Percentiles rank a stretch among this genome's conserved stretches.
Evolutionary conservation across 73 alveolate genomes (phyloP).

Genomic region (Uronychia setigera): DNA sequence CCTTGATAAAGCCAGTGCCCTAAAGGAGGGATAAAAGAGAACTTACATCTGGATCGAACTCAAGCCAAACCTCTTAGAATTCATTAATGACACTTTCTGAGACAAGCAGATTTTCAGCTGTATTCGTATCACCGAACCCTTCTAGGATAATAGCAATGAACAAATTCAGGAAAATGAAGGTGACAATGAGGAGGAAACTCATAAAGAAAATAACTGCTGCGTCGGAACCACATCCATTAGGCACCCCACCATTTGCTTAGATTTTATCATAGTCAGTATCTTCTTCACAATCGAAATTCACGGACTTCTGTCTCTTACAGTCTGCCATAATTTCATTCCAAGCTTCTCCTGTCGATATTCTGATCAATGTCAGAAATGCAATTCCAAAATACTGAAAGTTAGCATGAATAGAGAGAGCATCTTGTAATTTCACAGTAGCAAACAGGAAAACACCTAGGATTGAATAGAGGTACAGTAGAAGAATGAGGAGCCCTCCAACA

Average conservation of each 20-base stretch:
- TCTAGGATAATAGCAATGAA: slow-evolving; percentile 48
- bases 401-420: slow-evolving; percentile 9
- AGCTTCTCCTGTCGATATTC: slow-evolving; percentile 84
- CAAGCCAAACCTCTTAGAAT: no score
- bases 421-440: slow-evolving; percentile 42
- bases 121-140: slow-evolving; percentile 28
- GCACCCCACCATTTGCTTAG: slow-evolving; percentile 4
- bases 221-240: neutral
- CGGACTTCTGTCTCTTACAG: slow-evolving; percentile 27
- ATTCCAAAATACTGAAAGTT: slow-evolving; percentile 58
- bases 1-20: no score
- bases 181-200: slow-evolving; percentile 27
- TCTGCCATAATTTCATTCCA: slow-evolving; percentile 92
- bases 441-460: slow-evolving; percentile 49
- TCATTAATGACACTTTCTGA: no score
- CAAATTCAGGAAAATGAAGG: slow-evolving; percentile 34
- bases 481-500: slow-evolving; percentile 63
- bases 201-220: slow-evolving; percentile 21
- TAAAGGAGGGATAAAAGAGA: no score
- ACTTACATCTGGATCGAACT: no score
- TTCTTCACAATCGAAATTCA: slow-evolving; percentile 30
- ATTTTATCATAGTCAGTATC: slow-evolving; percentile 11
- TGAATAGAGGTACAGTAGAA: slow-evolving; percentile 58
- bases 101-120: neutral
- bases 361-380: slow-evolving; percentile 54